Conservation (phyloP, 495 filamentous ascomycete species). For the Umbilicaria muhlenbergii region DNA sequence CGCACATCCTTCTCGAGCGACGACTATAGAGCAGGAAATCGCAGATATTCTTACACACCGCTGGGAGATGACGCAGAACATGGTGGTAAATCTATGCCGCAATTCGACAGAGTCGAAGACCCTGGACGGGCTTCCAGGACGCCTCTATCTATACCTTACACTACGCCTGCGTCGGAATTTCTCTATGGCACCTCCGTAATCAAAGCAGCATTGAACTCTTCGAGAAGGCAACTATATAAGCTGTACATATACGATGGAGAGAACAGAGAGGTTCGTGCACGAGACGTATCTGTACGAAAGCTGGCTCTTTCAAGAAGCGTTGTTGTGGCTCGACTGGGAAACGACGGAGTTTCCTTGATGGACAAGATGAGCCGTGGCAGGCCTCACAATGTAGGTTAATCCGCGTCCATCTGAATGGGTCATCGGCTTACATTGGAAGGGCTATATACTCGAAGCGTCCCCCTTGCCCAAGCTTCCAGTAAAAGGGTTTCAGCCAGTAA, state of each 20-base stretch:
- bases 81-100: neutral
- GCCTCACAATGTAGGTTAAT: conserved; percentile 55
- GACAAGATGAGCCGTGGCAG: conserved; percentile 72
- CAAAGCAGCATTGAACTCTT: conserved; percentile 59
- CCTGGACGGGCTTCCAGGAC: no score
- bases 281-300: conserved; percentile 32
- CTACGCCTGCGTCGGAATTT: conserved; percentile 78
- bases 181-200: conserved; percentile 74
- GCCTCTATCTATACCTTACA: conserved; percentile 55
- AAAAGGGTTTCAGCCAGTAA: conserved; percentile 33
- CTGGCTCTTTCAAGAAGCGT: conserved; percentile 44
- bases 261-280: conserved; percentile 24
- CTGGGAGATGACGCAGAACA: neutral
- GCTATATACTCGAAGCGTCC: conserved; percentile 76
- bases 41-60: neutral
- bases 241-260: conserved; percentile 58
- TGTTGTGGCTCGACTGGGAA: conserved; percentile 30
- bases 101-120: no score
- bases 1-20: neutral
- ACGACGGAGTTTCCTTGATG: conserved; percentile 45
- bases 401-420: neutral
- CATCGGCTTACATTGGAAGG: conserved; percentile 17
- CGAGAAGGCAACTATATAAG: conserved; percentile 60
- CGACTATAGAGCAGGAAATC: neutral
- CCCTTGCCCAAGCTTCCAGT: conserved; percentile 64